These are phyloP conservation scores for Pseudogymnoascus pannorum DNA, from an alignment of 2,329 filamentous ascomycete genomes.

Conservation along the genomic window DNA sequence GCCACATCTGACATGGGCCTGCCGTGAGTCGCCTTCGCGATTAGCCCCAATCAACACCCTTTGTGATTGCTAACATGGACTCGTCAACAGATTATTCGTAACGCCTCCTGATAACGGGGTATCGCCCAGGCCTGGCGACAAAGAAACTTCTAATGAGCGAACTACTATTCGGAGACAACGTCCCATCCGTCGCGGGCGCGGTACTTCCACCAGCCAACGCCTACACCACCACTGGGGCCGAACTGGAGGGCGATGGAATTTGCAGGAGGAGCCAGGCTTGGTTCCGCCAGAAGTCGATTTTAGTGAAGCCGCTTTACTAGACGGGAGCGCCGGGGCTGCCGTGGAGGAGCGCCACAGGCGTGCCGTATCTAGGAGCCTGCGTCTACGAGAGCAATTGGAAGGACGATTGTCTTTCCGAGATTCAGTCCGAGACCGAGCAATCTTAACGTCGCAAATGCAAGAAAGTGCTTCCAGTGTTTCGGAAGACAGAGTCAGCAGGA, in stretches of 20 bases:
- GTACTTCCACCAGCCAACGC: neutral
- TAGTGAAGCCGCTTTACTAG: too few relatives aligned
- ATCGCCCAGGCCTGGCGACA: slow-evolving; percentile 23
- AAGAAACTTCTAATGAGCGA: slow-evolving; percentile 22
- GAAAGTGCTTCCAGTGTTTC: neutral
- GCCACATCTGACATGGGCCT: slow-evolving; percentile 7
- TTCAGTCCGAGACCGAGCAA: too few relatives aligned
- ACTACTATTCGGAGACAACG: slow-evolving; percentile 25
- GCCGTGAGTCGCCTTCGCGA: slow-evolving; percentile 1
- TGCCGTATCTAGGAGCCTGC: too few relatives aligned
- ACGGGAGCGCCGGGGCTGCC: too few relatives aligned
- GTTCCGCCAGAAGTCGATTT: too few relatives aligned
- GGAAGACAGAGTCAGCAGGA: neutral
- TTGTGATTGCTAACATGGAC: neutral
- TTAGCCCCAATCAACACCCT: slow-evolving; percentile 4
- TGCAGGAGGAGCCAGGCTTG: too few relatives aligned
- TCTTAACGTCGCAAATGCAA: neutral
- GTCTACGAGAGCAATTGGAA: too few relatives aligned
- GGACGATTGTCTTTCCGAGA: neutral
- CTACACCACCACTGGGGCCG: neutral
- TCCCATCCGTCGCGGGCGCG: neutral
- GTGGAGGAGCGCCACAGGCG: too few relatives aligned
- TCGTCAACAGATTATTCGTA: slow-evolving; percentile 25
- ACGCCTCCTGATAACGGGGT: slow-evolving; percentile 25
- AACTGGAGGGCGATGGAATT: neutral